A percentile compares a stretch with the other conserved stretches of the same genome.
Evolutionary conservation across 192 early-diverging fungal genomes (phyloP).

Genomic region (Glomus cerebriforme): DNA sequence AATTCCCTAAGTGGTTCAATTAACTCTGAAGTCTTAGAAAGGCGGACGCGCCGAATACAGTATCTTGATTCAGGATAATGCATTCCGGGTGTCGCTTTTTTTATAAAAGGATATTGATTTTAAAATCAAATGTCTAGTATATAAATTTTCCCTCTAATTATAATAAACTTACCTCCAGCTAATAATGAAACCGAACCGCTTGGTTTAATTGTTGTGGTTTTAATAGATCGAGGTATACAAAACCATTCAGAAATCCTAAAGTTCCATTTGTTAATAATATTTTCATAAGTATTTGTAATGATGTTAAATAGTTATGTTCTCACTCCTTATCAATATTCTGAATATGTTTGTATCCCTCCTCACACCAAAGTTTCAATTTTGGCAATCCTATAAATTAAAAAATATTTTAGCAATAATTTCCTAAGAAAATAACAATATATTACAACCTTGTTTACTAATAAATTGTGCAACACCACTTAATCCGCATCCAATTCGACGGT

Average conservation of each 20-base stretch:
- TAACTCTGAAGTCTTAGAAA: constrained; percentile 39
- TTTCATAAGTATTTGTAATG: neutral
- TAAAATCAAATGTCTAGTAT: neutral
- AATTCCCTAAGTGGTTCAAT: constrained; percentile 28
- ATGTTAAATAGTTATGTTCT: neutral
- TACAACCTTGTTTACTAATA: constrained; percentile 36
- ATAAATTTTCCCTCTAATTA: too few relatives aligned
- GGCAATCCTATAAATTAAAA: neutral
- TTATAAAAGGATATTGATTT: neutral
- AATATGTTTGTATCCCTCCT: constrained; percentile 37
- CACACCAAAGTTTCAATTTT: constrained; percentile 41
- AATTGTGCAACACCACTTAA: constrained; percentile 52
- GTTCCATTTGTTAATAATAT: neutral
- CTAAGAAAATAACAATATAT: constrained; percentile 3
- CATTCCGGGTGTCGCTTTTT: constrained; percentile 49
- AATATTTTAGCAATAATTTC: neutral
- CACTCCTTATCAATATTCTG: constrained; percentile 37
- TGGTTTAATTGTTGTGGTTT: constrained; percentile 52
- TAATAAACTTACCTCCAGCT: constrained; percentile 37
- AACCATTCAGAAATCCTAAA: constrained; percentile 41
- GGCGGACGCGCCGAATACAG: constrained; percentile 50
- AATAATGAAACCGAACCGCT: constrained; percentile 50
- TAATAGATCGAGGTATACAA: constrained; percentile 45
- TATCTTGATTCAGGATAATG: constrained; percentile 54
- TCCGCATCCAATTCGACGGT: constrained; percentile 51